phyloP scores from a whole-genome alignment of 1,139 yeast species.

The Blastobotrys serpentis region DNA sequence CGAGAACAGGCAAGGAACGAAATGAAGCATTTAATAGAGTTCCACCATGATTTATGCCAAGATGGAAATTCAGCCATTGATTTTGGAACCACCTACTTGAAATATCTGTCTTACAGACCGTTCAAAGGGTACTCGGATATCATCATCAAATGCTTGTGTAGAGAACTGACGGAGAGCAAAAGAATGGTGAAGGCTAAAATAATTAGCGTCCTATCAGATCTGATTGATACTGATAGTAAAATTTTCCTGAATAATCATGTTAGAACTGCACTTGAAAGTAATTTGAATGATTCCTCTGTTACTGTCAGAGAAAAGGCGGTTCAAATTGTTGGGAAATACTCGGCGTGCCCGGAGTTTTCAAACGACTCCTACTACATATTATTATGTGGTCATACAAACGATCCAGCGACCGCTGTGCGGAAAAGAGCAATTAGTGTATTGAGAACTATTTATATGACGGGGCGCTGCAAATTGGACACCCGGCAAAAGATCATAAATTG shows the following conservation, averaged over 20 bases:
- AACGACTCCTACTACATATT: constrained; percentile 3
- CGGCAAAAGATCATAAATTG: constrained; percentile 11
- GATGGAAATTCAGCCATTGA: not conserved
- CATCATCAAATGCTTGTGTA: constrained; percentile 5
- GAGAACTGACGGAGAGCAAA: constrained; percentile 7
- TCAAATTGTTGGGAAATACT: constrained; percentile 8
- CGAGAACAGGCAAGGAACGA: not conserved
- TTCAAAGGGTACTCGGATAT: constrained; percentile 7
- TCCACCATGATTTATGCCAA: not conserved
- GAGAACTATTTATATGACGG: constrained; percentile 5
- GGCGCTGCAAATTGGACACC: not conserved
- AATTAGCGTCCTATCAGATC: constrained; percentile 6
- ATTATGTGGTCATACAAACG: constrained; percentile 7
- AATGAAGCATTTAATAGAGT: not conserved
- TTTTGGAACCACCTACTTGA: not conserved
- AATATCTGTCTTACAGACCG: constrained; percentile 6
- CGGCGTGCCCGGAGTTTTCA: constrained; percentile 5
- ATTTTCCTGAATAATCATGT: constrained; percentile 8
- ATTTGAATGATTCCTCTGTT: constrained; percentile 3
- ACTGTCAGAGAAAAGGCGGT: constrained; percentile 9
- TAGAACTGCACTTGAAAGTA: constrained; percentile 1
- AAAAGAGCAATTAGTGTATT: constrained; percentile 6
- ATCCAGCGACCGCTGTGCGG: constrained; percentile 4
- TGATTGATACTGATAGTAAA: constrained; percentile 6
- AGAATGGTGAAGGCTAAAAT: constrained; percentile 7